These are phyloP conservation scores for Terfezia claveryi DNA, from an alignment of 495 filamentous ascomycete species.

Conservation along the genomic window DNA sequence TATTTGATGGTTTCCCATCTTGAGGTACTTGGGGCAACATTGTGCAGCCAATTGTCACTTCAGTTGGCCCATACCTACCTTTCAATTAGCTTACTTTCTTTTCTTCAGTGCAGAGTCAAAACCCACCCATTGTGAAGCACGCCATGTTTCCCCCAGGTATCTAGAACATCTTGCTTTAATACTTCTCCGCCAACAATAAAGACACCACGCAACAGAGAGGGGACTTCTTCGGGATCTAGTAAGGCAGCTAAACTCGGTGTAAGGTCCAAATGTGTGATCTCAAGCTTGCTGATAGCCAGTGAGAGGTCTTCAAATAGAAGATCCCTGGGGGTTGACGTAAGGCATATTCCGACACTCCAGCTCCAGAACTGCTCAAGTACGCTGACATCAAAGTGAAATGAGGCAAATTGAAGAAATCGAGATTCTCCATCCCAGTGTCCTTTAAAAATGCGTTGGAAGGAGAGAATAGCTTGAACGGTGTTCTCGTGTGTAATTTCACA, in stretches of 20 bases:
- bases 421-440: slow-evolving; percentile 46
- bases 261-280: slow-evolving; percentile 71
- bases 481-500: slow-evolving; percentile 55
- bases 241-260: slow-evolving; percentile 45
- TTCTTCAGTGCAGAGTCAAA: slow-evolving; percentile 10
- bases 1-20: slow-evolving; percentile 60
- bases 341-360: slow-evolving; percentile 63
- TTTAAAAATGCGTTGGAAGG: slow-evolving; percentile 46
- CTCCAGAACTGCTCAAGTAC: slow-evolving; percentile 78
- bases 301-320: slow-evolving; percentile 56
- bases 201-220: slow-evolving; percentile 41
- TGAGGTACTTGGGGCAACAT: slow-evolving; percentile 50
- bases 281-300: slow-evolving; percentile 40
- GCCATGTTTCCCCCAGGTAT: slow-evolving; percentile 38
- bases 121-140: slow-evolving; percentile 47
- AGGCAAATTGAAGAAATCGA: slow-evolving; percentile 69
- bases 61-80: slow-evolving; percentile 50
- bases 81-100: slow-evolving; percentile 1
- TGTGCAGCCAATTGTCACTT: slow-evolving; percentile 71
- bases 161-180: slow-evolving; percentile 48
- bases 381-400: slow-evolving; percentile 73
- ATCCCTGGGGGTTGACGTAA: slow-evolving; percentile 56
- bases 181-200: slow-evolving; percentile 60
- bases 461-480: slow-evolving; percentile 50
- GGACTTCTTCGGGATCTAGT: slow-evolving; percentile 43